Conservation (phyloP, 352 stramenopile species). For the Globisporangium radiosum region DNA sequence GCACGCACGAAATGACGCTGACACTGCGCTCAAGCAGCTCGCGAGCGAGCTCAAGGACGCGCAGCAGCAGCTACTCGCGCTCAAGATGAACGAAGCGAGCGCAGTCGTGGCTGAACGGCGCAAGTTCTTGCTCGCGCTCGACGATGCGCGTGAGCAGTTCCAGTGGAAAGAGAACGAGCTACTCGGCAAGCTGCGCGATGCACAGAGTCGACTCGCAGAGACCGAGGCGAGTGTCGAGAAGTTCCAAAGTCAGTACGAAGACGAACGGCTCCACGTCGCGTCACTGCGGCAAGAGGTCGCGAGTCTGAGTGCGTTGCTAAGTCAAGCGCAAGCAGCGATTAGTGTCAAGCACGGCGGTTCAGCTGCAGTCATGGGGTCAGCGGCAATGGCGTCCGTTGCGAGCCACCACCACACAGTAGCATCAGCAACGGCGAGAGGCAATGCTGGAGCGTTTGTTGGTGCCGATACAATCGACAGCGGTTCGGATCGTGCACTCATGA, state of each 20-base stretch:
- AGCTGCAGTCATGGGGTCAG: too few relatives aligned
- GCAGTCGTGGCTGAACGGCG: constrained; percentile 46
- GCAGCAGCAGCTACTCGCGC: constrained; percentile 43
- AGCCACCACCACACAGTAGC: neutral
- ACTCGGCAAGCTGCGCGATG: constrained; percentile 32
- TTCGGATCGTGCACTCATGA: constrained; percentile 37
- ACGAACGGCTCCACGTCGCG: constrained; percentile 69
- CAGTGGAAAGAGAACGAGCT: constrained; percentile 62
- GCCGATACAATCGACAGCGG: neutral
- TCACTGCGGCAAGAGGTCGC: constrained; percentile 59
- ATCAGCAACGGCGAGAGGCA: neutral
- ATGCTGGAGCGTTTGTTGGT: neutral
- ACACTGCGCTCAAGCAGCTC: constrained; percentile 23
- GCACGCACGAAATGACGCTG: constrained; percentile 12
- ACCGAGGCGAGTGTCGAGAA: constrained; percentile 46
- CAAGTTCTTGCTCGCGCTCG: constrained; percentile 36
- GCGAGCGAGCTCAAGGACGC: constrained; percentile 23
- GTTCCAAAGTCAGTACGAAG: constrained; percentile 67
- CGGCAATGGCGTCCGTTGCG: neutral
- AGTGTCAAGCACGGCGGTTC: constrained; percentile 25
- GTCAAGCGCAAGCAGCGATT: constrained; percentile 48
- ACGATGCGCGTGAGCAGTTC: constrained; percentile 42
- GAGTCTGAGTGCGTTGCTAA: constrained; percentile 54
- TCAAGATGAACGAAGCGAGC: constrained; percentile 53
- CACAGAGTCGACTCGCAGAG: constrained; percentile 42